Base-by-base conservation (phyloP, 257 asterid species). In the Fraxinus americana region DNA sequence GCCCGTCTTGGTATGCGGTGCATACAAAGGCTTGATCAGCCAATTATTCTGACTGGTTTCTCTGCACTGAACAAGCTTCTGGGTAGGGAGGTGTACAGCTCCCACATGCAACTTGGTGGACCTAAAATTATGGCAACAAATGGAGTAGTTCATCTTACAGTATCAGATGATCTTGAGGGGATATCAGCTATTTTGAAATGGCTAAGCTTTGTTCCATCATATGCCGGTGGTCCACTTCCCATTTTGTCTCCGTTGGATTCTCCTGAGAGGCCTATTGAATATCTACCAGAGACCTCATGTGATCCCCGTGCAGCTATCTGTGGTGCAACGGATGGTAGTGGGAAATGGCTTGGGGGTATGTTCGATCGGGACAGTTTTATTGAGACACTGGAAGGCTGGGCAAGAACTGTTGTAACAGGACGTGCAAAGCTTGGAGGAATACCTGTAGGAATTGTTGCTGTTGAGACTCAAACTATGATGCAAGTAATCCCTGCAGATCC, bases 21-120 rank as follows among this genome's bases (percentile, higher is more conserved):
- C 83, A 93, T 96, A 80, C 99, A 96, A 78, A 88, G 98, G 84
- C 92, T 92, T 2, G 99, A 96, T 78, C 98, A 93, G 71, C 99
- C 97, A 0, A 96, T 96, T 71, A 92, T 96, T 84, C 92, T 93
- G 75, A 96, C 99, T 0, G 99, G 98, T 67, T 93, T 93, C 86
- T 96, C 99, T 21, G 98, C 99, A 3, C 75, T 96, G 63, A 96
- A 96, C 87, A 96, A 93, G 89, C 97, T 96, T 80, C 87, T 96
- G 52, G 98, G 97, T 12, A 88, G 98, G 78, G 99, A 96, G 86
- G 98, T 96, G 21, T 93, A 96, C 67, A 96, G 98, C 87, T 96
- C 99, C 21, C 97, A 96, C 89, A 93, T 96, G 98, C 99, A 96
- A 75, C 97, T 96, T 10, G 99, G 99, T 7, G 99, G 99, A 11